These are phyloP conservation scores for Aspergillus brunneoviolaceus DNA, from an alignment of 2,329 filamentous ascomycete species.

Conservation along the genomic window DNA sequence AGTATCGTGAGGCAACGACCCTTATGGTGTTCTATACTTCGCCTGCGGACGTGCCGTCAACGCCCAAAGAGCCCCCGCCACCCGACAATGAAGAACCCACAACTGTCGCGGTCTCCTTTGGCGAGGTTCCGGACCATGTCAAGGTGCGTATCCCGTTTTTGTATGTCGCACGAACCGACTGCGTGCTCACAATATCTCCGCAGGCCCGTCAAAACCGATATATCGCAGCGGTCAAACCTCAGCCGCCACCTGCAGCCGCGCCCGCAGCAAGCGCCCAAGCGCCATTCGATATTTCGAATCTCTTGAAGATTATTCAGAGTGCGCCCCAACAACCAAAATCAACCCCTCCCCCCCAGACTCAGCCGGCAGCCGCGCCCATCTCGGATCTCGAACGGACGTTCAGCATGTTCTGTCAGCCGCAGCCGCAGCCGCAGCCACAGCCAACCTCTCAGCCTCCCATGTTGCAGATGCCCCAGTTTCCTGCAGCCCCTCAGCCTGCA, in stretches of 20 bases:
- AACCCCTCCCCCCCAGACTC: constrained; percentile 30
- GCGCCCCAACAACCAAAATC: constrained; percentile 31
- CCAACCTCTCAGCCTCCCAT: constrained; percentile 24
- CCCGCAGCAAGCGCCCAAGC: constrained; percentile 25
- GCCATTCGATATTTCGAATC: constrained; percentile 40
- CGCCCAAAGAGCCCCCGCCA: constrained; percentile 48
- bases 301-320: constrained; percentile 44
- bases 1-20: constrained; percentile 48
- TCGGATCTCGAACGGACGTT: constrained; percentile 39
- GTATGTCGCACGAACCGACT: background rate
- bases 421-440: constrained; percentile 24
- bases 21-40: constrained; percentile 51
- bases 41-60: constrained; percentile 46
- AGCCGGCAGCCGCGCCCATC: constrained; percentile 21
- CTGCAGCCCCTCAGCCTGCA: constrained; percentile 24
- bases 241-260: constrained; percentile 21
- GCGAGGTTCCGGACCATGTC: constrained; percentile 42
- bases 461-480: constrained; percentile 31
- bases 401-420: constrained; percentile 39
- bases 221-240: constrained; percentile 37
- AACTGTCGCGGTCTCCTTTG: constrained; percentile 41
- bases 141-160: constrained; percentile 30
- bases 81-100: constrained; percentile 38
- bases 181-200: constrained; percentile 13
- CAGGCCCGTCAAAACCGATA: constrained; percentile 45